Evolutionary conservation across 768 basidiomycete genomes (phyloP).

Genomic region (Tremella fuciformis): DNA sequence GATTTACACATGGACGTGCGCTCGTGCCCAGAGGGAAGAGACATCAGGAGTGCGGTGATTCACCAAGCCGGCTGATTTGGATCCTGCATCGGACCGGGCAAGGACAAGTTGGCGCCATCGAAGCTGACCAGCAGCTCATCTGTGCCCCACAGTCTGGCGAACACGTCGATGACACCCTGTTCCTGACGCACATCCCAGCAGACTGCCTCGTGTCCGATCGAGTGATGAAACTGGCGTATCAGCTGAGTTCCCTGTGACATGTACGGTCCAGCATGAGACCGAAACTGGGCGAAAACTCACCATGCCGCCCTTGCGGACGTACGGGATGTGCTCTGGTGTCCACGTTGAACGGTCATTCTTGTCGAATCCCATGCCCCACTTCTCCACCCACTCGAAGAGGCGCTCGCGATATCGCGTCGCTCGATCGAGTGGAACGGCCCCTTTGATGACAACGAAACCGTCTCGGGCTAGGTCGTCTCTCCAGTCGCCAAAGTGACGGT

Average conservation of each 20-base stretch:
- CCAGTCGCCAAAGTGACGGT: too few relatives aligned
- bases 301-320: conserved; percentile 17
- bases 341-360: conserved; percentile 39
- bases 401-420: conserved; percentile 29
- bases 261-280: background rate
- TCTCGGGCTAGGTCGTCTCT: too few relatives aligned
- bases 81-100: conserved; percentile 19
- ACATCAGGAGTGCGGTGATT: too few relatives aligned
- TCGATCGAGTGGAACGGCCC: conserved; percentile 27
- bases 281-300: background rate
- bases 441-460: conserved; percentile 28
- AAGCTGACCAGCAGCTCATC: conserved; percentile 30
- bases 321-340: conserved; percentile 31
- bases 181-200: conserved; percentile 38
- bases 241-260: background rate
- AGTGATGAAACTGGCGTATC: conserved; percentile 8
- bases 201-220: conserved; percentile 32
- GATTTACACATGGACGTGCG: too few relatives aligned
- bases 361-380: conserved; percentile 44
- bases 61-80: too few relatives aligned
- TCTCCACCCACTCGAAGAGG: conserved; percentile 42
- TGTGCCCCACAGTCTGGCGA: conserved; percentile 41
- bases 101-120: conserved; percentile 21
- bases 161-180: conserved; percentile 28
- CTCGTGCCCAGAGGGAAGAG: too few relatives aligned